Evolutionary conservation across 306 rosid species (phyloP).

Genomic region (Trifolium subterraneum): DNA sequence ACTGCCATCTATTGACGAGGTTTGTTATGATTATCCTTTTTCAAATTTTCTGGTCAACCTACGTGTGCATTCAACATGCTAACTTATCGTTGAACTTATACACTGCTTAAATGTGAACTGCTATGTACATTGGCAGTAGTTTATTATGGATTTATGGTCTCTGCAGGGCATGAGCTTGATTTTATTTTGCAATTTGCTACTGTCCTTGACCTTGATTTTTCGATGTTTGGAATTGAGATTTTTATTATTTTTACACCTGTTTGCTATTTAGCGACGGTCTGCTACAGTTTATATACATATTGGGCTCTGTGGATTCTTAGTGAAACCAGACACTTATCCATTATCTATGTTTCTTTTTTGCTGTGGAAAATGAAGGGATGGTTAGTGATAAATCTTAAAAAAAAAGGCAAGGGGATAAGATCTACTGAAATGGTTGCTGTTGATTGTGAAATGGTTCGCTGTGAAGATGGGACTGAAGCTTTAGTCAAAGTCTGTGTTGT

Average conservation of each 20-base stretch:
- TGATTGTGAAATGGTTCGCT: constrained; percentile 98
- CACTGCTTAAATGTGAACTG: constrained; percentile 21
- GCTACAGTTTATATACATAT: constrained; percentile 27
- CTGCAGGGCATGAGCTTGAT: not conserved
- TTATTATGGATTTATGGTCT: not conserved
- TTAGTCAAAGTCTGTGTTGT: constrained; percentile 81
- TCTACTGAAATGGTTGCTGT: constrained; percentile 73
- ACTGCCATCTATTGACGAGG: constrained; percentile 65
- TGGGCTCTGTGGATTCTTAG: not conserved
- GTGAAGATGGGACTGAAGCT: constrained; percentile 89
- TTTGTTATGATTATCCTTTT: constrained; percentile 38
- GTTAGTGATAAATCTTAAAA: constrained; percentile 63
- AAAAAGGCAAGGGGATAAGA: constrained; percentile 52
- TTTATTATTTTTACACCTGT: constrained; percentile 16
- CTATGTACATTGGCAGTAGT: constrained; percentile 18
- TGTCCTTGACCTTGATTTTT: constrained; percentile 6
- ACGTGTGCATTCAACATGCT: constrained; percentile 26
- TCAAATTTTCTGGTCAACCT: constrained; percentile 21
- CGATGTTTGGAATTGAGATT: constrained; percentile 11
- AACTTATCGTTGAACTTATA: constrained; percentile 20
- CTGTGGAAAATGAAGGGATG: constrained; percentile 65
- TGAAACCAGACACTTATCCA: constrained; percentile 16
- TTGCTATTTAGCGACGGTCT: not conserved
- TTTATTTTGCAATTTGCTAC: constrained; percentile 12
- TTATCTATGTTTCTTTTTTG: constrained; percentile 38